A percentile compares a stretch with the other conserved stretches of the same genome.
phyloP scores from a whole-genome alignment of 73 alveolate species.

The Tetrahymena thermophila region DNA sequence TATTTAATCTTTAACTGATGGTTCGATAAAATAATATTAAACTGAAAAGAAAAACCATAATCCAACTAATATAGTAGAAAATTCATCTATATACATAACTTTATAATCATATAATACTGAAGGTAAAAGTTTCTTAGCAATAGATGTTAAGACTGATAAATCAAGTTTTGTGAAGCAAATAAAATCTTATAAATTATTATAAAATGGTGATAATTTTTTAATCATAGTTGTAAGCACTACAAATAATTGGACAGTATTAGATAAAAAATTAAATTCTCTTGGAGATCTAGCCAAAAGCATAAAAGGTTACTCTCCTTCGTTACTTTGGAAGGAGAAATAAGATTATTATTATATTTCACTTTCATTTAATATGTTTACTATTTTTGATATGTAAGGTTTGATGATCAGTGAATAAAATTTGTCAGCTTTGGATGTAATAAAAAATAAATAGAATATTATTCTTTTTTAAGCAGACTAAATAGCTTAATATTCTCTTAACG shows the following conservation, averaged over 20 bases:
- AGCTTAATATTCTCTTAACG: neutral
- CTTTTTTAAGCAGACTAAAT: neutral
- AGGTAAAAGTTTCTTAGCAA: neutral
- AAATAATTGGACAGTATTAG: neutral
- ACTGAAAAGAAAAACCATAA: neutral
- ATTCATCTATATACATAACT: too few relatives aligned
- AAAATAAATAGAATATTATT: neutral
- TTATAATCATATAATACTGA: too few relatives aligned
- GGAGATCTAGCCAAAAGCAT: neutral
- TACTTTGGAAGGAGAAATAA: neutral
- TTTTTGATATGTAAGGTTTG: neutral
- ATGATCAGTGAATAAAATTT: neutral
- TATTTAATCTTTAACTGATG: neutral
- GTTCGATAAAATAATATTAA: neutral
- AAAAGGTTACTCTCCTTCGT: neutral
- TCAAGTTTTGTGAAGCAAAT: too few relatives aligned
- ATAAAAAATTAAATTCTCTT: neutral
- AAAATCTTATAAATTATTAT: too few relatives aligned
- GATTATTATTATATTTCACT: neutral
- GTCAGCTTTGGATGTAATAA: neutral
- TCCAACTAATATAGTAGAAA: too few relatives aligned
- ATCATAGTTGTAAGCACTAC: neutral
- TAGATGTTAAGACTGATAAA: neutral
- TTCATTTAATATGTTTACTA: neutral
- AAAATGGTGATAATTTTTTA: neutral